Evolutionary conservation across 1,284 basidiomycete genomes (phyloP).

Genomic region (Sanguinoderma infundibulare): DNA sequence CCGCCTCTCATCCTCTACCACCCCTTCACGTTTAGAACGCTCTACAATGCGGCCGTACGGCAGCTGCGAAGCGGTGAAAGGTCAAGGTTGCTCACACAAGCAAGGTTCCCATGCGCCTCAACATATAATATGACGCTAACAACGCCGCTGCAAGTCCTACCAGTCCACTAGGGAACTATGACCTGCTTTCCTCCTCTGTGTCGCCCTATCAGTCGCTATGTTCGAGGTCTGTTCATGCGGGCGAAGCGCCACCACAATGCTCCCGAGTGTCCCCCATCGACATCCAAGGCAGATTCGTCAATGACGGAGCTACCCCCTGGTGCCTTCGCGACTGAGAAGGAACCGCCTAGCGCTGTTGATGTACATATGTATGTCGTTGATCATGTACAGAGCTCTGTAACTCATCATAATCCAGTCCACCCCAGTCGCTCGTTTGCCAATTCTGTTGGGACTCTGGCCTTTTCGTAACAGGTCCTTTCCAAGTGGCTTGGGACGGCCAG

Average conservation of each 20-base stretch:
- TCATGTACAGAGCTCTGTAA: background rate
- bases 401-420: background rate
- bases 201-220: slow-evolving; percentile 1
- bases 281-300: slow-evolving; percentile 2
- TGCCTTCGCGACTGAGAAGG: background rate
- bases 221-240: slow-evolving; percentile 2
- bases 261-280: background rate
- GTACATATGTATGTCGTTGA: slow-evolving; percentile 7
- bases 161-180: slow-evolving; percentile 2
- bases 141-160: background rate
- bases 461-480: slow-evolving; percentile 13
- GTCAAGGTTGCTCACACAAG: slow-evolving; percentile 11
- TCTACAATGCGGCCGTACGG: background rate
- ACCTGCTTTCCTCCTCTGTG: slow-evolving; percentile 13
- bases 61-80: slow-evolving; percentile 13
- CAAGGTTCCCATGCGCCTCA: slow-evolving; percentile 13
- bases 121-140: slow-evolving; percentile 6
- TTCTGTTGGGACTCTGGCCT: slow-evolving; percentile 16
- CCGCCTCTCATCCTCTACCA: background rate
- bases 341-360: background rate
- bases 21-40: background rate
- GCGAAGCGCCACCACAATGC: background rate
- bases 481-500: slow-evolving; percentile 11
- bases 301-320: slow-evolving; percentile 1
- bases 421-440: slow-evolving; percentile 13